A percentile compares a stretch with the other conserved stretches of the same genome.
These are phyloP conservation scores for Vickermania ingenoplastis DNA, from an alignment of 208 protist genomes.

Conservation along the genomic window DNA sequence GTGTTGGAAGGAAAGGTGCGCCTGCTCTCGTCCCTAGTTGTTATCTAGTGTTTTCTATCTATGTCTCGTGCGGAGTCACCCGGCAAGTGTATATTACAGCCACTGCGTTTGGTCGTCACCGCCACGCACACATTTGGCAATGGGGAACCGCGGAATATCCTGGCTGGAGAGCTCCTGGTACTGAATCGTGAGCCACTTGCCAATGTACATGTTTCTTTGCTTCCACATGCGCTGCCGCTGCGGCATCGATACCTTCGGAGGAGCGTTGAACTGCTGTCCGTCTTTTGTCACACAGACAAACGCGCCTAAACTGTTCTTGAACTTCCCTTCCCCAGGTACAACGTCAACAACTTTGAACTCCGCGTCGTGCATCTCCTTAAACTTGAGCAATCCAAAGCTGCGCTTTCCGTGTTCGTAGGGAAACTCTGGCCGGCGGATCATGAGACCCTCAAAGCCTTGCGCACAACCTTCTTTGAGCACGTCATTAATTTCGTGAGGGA, in stretches of 20 bases:
- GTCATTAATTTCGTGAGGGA: conserved; percentile 66
- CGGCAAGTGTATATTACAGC: no score
- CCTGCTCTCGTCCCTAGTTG: no score
- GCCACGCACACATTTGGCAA: conserved; percentile 73
- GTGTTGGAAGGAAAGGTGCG: no score
- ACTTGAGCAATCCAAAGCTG: conserved; percentile 85
- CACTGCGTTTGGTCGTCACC: conserved; percentile 45
- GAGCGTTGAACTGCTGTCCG: conserved; percentile 64
- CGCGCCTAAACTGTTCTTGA: conserved; percentile 70
- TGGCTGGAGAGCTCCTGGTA: conserved; percentile 81
- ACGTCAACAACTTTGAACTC: conserved; percentile 85
- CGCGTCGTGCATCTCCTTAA: conserved; percentile 86
- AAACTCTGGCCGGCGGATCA: conserved; percentile 76
- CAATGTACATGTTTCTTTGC: conserved; percentile 40
- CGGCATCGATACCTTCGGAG: conserved; percentile 53
- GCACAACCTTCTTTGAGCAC: conserved; percentile 72
- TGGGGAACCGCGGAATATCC: conserved; percentile 83
- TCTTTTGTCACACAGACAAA: conserved; percentile 80
- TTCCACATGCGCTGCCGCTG: conserved; percentile 53
- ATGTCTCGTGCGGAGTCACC: no score
- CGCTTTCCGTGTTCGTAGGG: conserved; percentile 86
- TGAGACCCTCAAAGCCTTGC: conserved; percentile 85
- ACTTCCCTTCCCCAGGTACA: conserved; percentile 74
- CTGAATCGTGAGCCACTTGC: conserved; percentile 79
- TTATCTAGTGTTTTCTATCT: no score